phyloP scores from a whole-genome alignment of 163 green algal species.

The Volvox carteri region DNA sequence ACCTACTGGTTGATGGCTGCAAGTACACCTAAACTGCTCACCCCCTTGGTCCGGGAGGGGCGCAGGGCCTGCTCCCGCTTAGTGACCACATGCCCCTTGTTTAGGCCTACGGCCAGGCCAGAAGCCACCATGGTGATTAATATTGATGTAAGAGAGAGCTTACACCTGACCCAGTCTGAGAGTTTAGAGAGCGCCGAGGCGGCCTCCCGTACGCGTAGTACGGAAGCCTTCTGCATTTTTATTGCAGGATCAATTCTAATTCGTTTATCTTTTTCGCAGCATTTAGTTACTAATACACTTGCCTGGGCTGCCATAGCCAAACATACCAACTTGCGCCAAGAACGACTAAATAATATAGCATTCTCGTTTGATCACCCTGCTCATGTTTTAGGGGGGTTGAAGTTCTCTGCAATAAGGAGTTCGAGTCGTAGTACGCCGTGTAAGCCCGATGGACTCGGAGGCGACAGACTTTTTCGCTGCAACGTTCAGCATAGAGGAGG shows the following conservation, averaged over 20 bases:
- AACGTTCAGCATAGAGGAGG: slow-evolving; percentile 87
- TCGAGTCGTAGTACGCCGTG: too few species aligned
- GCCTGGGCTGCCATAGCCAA: too few species aligned
- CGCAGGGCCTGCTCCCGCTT: slow-evolving; percentile 80
- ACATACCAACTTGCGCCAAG: too few species aligned
- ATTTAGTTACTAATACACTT: too few species aligned
- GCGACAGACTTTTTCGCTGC: slow-evolving; percentile 63
- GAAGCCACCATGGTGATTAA: slow-evolving; percentile 58
- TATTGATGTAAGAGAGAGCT: not conserved
- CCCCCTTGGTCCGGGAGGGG: slow-evolving; percentile 86
- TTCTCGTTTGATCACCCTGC: too few species aligned
- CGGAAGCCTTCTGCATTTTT: not conserved
- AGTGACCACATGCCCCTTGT: slow-evolving; percentile 95
- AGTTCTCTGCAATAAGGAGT: too few species aligned
- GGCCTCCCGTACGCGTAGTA: not conserved
- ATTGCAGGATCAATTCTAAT: too few species aligned
- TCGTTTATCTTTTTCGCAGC: too few species aligned
- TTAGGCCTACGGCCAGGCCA: slow-evolving; percentile 93
- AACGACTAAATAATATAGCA: too few species aligned
- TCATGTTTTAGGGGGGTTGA: too few species aligned
- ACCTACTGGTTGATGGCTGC: slow-evolving; percentile 62
- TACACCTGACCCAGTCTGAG: not conserved
- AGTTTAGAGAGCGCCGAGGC: slow-evolving; percentile 17
- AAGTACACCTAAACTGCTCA: slow-evolving; percentile 53
- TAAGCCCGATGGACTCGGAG: slow-evolving; percentile 37